Evolutionary conservation across 2,329 filamentous ascomycete species (phyloP).

Genomic region (Hysterium pulicare): DNA sequence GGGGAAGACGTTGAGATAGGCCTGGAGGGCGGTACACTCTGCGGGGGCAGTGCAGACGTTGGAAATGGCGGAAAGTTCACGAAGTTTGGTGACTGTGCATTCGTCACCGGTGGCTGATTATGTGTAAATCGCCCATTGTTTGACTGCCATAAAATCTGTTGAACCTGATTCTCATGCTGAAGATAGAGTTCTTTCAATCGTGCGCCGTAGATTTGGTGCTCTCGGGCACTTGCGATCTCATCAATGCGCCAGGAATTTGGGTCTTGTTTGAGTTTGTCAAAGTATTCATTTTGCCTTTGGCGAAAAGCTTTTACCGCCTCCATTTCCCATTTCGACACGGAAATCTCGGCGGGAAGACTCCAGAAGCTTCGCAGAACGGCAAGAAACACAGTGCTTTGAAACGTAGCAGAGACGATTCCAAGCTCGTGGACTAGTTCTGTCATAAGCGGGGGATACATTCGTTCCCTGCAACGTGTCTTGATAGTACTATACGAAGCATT

Average conservation of each 20-base stretch:
- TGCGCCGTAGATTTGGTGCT: background rate
- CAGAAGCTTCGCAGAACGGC: constrained; percentile 48
- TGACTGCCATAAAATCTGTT: too few relatives aligned
- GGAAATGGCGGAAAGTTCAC: background rate
- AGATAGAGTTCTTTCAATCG: background rate
- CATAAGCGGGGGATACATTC: constrained; percentile 53
- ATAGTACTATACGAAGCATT: constrained; percentile 9
- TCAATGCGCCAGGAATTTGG: background rate
- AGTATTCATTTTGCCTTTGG: background rate
- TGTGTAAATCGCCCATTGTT: background rate
- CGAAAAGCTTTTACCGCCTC: background rate
- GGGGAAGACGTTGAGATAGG: too few relatives aligned
- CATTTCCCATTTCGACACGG: too few relatives aligned
- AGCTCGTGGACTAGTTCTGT: constrained; percentile 53
- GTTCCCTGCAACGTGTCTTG: constrained; percentile 15
- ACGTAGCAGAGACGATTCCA: constrained; percentile 47
- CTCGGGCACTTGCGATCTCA: background rate
- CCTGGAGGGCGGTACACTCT: too few relatives aligned
- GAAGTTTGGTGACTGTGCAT: background rate
- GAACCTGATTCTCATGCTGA: constrained; percentile 2
- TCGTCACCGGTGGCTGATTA: background rate
- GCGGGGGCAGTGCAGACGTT: too few relatives aligned
- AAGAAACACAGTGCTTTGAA: constrained; percentile 56
- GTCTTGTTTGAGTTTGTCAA: background rate
- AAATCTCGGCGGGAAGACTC: too few relatives aligned